Conservation (phyloP, 2,329 filamentous ascomycete genomes). For the Macrophomina pseudophaseolina region DNA sequence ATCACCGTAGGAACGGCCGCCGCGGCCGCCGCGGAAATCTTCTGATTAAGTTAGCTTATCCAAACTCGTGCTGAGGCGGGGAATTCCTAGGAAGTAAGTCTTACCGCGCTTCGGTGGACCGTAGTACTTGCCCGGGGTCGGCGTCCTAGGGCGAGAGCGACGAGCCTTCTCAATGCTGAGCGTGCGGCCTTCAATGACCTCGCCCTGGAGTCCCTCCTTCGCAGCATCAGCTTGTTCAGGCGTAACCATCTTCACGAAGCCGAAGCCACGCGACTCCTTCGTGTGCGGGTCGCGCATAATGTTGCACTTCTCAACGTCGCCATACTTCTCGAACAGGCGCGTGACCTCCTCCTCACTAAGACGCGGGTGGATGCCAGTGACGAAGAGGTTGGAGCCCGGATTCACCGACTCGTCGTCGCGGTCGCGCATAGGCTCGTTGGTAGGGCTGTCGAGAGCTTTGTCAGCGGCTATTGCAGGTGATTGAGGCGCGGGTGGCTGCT, state of each 20-base stretch:
- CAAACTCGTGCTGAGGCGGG: constrained; percentile 6
- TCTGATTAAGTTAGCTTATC: constrained; percentile 29
- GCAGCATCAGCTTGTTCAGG: constrained; percentile 95
- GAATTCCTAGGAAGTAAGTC: constrained; percentile 37
- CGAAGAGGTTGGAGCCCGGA: constrained; percentile 96
- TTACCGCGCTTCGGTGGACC: constrained; percentile 96
- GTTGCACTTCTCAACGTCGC: constrained; percentile 98
- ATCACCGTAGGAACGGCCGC: constrained; percentile 52
- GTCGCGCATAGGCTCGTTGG: constrained; percentile 53
- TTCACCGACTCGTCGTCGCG: constrained; percentile 79
- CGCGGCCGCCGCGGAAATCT: constrained; percentile 55
- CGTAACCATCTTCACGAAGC: constrained; percentile 98
- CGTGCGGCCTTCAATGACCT: constrained; percentile 92
- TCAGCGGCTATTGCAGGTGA: constrained; percentile 26
- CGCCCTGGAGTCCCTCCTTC: constrained; percentile 93
- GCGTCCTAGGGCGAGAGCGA: constrained; percentile 90
- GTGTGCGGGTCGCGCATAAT: constrained; percentile 99
- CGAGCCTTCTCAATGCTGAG: constrained; percentile 99
- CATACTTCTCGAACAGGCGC: constrained; percentile 97
- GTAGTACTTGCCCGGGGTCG: constrained; percentile 98
- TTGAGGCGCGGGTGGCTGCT: constrained; percentile 28
- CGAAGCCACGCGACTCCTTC: constrained; percentile 97
- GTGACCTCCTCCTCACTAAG: constrained; percentile 88
- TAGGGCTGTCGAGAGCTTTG: constrained; percentile 49
- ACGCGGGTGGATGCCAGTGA: constrained; percentile 95